Evolutionary conservation across 768 basidiomycete species (phyloP).

Genomic region (Russula sp.): DNA sequence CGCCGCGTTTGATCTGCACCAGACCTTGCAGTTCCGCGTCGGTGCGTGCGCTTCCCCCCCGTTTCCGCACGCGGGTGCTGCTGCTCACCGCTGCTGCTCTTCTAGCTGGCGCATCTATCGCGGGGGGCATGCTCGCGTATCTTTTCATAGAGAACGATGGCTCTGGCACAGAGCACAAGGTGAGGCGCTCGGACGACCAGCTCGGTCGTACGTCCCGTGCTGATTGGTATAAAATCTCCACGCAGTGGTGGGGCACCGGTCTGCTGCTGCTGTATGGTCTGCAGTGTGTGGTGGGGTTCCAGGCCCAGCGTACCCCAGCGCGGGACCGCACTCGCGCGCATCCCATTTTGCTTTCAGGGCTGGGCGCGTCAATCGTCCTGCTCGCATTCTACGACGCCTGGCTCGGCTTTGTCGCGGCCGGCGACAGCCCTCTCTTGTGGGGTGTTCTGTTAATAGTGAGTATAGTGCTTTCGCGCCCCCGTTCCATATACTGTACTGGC

Average conservation of each 20-base stretch:
- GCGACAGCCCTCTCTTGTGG: not conserved
- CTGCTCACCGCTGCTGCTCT: not conserved
- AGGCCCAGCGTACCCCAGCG: not conserved
- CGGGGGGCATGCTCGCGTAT: conserved; percentile 10
- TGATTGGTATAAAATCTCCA: not conserved
- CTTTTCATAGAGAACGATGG: conserved; percentile 1
- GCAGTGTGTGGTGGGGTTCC: conserved; percentile 6
- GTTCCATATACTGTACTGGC: too few relatives aligned
- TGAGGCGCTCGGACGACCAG: not conserved
- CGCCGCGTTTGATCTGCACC: conserved; percentile 45
- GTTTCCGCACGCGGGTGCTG: not conserved
- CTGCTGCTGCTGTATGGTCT: conserved; percentile 5
- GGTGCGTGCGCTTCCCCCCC: not conserved
- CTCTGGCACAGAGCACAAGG: conserved; percentile 1
- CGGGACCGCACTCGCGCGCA: not conserved
- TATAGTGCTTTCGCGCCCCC: not conserved
- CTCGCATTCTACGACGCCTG: conserved; percentile 10
- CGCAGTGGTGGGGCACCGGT: conserved; percentile 1
- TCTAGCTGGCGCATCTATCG: conserved; percentile 6
- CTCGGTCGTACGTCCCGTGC: not conserved
- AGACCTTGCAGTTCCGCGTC: conserved; percentile 28
- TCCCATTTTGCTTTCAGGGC: not conserved
- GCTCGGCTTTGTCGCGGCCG: conserved; percentile 9
- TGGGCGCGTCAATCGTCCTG: conserved; percentile 1
- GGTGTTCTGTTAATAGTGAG: conserved; percentile 7